phyloP scores from a whole-genome alignment of 352 stramenopile species.

The Phytopythium vexans region DNA sequence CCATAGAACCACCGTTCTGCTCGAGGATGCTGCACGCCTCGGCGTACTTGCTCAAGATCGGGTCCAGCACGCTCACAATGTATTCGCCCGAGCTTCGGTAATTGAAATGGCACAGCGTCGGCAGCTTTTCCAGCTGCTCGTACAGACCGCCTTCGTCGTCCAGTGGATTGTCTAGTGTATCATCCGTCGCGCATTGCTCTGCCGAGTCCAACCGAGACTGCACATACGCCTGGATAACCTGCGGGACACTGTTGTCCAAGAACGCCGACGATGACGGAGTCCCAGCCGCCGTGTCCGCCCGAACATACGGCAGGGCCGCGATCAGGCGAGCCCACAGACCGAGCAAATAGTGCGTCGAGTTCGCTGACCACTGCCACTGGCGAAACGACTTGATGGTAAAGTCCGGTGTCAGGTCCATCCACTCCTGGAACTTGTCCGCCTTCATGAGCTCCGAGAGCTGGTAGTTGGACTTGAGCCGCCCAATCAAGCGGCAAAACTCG shows the following conservation, averaged over 20 bases:
- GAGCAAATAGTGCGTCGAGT: conserved; percentile 97
- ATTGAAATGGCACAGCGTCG: conserved; percentile 96
- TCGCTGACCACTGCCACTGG: conserved; percentile 94
- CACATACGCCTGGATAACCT: conserved; percentile 95
- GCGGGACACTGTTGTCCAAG: conserved; percentile 66
- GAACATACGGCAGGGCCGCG: conserved; percentile 95
- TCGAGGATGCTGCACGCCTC: conserved; percentile 83
- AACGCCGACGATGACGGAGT: conserved; percentile 62
- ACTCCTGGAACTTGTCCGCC: conserved; percentile 95
- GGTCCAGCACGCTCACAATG: conserved; percentile 93
- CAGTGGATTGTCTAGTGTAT: conserved; percentile 94
- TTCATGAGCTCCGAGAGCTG: conserved; percentile 98
- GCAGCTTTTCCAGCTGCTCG: conserved; percentile 96
- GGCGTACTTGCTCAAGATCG: conserved; percentile 92
- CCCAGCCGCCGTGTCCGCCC: conserved; percentile 55
- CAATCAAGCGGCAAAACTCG: conserved; percentile 97
- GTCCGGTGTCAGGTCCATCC: conserved; percentile 93
- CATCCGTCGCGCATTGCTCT: conserved; percentile 92
- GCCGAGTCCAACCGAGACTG: conserved; percentile 95
- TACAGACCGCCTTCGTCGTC: conserved; percentile 96
- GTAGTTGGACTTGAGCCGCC: conserved; percentile 97
- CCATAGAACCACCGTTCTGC: conserved; percentile 32
- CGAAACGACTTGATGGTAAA: conserved; percentile 97
- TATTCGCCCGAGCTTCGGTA: conserved; percentile 93
- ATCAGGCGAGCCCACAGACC: conserved; percentile 95